Evolutionary conservation across 108 stramenopile genomes (phyloP).

Genomic region (Halocafeteria seosinensis): DNA sequence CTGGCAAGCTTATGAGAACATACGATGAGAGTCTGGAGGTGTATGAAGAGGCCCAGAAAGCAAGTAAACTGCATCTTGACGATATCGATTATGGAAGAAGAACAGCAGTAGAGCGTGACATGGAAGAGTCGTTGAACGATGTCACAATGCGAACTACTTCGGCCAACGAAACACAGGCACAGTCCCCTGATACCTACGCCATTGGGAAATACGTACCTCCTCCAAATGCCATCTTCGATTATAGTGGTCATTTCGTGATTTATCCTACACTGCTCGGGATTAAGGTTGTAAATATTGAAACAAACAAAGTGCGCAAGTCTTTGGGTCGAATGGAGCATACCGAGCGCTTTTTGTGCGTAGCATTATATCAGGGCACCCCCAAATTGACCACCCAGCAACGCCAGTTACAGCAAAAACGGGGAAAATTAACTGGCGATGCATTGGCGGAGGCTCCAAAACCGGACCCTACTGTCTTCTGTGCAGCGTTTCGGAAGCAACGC

Average conservation of each 20-base stretch:
- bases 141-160: too few species aligned
- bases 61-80: conserved; percentile 7
- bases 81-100: neutral
- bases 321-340: conserved; percentile 66
- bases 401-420: conserved; percentile 11
- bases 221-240: conserved; percentile 53
- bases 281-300: conserved; percentile 62
- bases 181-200: too few species aligned
- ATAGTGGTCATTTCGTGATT: conserved; percentile 59
- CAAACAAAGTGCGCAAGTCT: conserved; percentile 51
- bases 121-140: too few species aligned
- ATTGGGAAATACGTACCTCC: too few species aligned
- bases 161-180: too few species aligned
- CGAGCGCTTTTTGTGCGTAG: conserved; percentile 57
- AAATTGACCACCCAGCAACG: conserved; percentile 66
- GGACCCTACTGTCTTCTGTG: conserved; percentile 58
- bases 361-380: conserved; percentile 64
- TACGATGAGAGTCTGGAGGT: conserved; percentile 52
- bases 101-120: neutral
- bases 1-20: conserved; percentile 54
- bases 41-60: neutral
- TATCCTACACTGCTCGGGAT: conserved; percentile 71
- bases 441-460: neutral
- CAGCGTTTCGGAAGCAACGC: conserved; percentile 65
- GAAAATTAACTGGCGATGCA: conserved; percentile 12